Evolutionary conservation across 345 rosid genomes (phyloP), one percentile per base, ranked within the genome.

Genomic region (Arabis alpina): DNA sequence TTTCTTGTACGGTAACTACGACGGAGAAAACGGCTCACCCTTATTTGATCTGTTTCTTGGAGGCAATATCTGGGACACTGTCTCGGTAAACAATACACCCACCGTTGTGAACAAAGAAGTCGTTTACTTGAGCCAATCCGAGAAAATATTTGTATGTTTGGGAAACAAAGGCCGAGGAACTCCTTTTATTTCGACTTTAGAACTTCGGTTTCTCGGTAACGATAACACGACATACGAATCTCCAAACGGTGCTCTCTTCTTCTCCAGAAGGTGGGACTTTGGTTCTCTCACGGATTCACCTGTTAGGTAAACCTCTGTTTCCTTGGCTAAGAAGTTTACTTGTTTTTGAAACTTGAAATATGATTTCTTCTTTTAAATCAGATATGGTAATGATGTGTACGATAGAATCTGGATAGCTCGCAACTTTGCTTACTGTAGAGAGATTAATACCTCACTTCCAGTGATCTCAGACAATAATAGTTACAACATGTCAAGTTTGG

Each of bases 121-220:
- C 4, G 47, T 83, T 47, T 77, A 80, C 48, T 40, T 62, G 39
- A 37, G 71, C 4, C 58, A 53, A 0, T 23, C 27, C 28, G 74
- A 72, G 48, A 63, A 47, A 3, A 60, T 70, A 12, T 32, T 40
- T 64, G 70, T 83, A 10, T 83, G 87, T 63, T 76, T 81, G n/a
- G 84, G 70, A 6, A 74, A 83, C 53, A 83, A 77, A 4, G 84
- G 81, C 2, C 40, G 30, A 0, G 84, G 86, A 10, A 76, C 72
- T 2, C 86, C 86, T 19, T 76, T 80, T 25, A 76, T 87, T 2
- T 83, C 91, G 5, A 67, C 70, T 8, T 40, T 85, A n/a, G 90
- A 88, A 19, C 56, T 80, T 3, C 47, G 91, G 73, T 74, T 43
- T 59, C 60, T 82, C 6, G 73, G 47, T 0, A 75, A 39, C 59